A percentile compares a stretch with the other conserved stretches of the same genome.
These are phyloP conservation scores for Gnomoniopsis smithogilvyi DNA, from an alignment of 2,329 filamentous ascomycete genomes.

Conservation along the genomic window DNA sequence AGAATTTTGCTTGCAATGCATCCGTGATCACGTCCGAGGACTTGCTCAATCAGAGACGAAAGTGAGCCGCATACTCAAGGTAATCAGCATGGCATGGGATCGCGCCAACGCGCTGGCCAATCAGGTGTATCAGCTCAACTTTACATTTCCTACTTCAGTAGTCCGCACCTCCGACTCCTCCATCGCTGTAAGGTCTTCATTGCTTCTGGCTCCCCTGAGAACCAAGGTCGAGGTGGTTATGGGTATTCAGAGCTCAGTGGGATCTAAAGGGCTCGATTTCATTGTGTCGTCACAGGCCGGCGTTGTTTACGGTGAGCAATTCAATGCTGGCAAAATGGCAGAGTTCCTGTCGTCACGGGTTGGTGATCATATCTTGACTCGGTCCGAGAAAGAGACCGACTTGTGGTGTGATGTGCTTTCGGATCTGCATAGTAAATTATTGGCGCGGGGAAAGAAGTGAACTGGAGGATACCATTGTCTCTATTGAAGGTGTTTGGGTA, in stretches of 20 bases:
- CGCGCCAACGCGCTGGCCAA: constrained; percentile 56
- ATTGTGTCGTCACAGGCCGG: constrained; percentile 51
- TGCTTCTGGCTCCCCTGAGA: constrained; percentile 62
- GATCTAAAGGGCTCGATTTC: constrained; percentile 51
- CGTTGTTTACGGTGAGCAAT: constrained; percentile 75
- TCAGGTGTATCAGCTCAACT: constrained; percentile 59
- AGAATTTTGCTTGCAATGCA: constrained; percentile 72
- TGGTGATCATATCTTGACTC: constrained; percentile 31
- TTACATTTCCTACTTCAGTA: constrained; percentile 64
- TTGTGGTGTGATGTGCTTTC: constrained; percentile 54
- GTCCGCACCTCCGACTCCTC: constrained; percentile 61
- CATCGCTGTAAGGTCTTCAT: constrained; percentile 56
- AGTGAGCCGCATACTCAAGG: constrained; percentile 53
- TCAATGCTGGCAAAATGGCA: constrained; percentile 71
- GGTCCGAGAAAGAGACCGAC: constrained; percentile 31
- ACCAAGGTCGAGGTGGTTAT: constrained; percentile 67
- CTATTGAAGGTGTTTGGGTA: neutral
- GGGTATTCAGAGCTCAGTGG: constrained; percentile 46
- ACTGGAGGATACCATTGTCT: neutral
- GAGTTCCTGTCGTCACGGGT: constrained; percentile 63
- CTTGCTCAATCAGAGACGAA: constrained; percentile 56
- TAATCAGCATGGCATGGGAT: constrained; percentile 65
- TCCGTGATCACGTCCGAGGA: constrained; percentile 64
- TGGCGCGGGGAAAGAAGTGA: constrained; percentile 53
- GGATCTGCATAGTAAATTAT: constrained; percentile 52